These are phyloP conservation scores for Myxozyma kluyveri DNA, from an alignment of 805 yeast genomes.

Conservation along the genomic window DNA sequence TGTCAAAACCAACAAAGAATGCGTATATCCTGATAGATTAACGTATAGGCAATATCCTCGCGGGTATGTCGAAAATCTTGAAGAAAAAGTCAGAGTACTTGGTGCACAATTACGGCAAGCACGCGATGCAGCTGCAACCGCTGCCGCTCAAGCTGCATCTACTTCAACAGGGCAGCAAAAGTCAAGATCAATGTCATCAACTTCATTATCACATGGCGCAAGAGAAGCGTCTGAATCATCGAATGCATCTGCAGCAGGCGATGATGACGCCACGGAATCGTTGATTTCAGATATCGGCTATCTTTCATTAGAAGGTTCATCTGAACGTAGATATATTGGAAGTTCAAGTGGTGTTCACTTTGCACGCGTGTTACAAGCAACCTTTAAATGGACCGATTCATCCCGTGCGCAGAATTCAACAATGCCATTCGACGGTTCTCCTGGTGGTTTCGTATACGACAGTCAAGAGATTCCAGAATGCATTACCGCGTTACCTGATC, in stretches of 20 bases:
- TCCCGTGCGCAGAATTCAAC: slow-evolving; percentile 10
- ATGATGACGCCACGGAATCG: slow-evolving; percentile 12
- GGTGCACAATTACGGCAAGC: slow-evolving; percentile 75
- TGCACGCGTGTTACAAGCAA: slow-evolving; percentile 16
- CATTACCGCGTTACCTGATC: slow-evolving; percentile 4
- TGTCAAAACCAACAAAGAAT: slow-evolving; percentile 10
- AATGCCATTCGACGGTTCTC: slow-evolving; percentile 3
- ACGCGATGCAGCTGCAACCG: slow-evolving; percentile 41
- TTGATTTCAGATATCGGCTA: slow-evolving; percentile 14
- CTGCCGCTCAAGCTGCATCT: background rate
- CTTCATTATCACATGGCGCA: no score
- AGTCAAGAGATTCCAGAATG: background rate
- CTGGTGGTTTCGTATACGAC: background rate
- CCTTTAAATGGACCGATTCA: slow-evolving; percentile 13
- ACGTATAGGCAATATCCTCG: slow-evolving; percentile 18
- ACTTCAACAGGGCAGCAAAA: background rate
- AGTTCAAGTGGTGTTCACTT: slow-evolving; percentile 19
- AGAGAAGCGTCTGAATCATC: no score
- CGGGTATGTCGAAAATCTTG: slow-evolving; percentile 21
- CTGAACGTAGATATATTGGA: slow-evolving; percentile 19
- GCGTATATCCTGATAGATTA: slow-evolving; percentile 18
- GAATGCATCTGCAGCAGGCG: no score
- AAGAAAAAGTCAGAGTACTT: slow-evolving; percentile 71
- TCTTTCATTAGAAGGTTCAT: slow-evolving; percentile 14
- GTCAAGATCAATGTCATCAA: background rate